These are phyloP conservation scores for Penicillium daleae DNA, from an alignment of 495 filamentous ascomycete genomes.

Conservation along the genomic window DNA sequence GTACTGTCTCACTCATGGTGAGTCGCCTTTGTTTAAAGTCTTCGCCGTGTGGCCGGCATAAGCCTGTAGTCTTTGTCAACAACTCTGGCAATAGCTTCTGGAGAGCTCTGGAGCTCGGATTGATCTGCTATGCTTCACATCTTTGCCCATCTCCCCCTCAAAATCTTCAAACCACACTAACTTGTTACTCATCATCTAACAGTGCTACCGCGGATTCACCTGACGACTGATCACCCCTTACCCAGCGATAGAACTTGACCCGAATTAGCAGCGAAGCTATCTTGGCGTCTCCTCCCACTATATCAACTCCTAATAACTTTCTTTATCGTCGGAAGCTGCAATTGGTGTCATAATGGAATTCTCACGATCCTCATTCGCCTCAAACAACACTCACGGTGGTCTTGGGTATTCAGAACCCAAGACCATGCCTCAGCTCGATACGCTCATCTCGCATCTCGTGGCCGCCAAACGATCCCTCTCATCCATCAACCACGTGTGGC, in stretches of 20 bases:
- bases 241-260: background rate
- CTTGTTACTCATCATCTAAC: background rate
- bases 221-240: background rate
- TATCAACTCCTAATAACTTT: background rate
- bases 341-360: background rate
- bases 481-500: slow-evolving; percentile 81
- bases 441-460: slow-evolving; percentile 79
- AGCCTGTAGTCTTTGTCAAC: background rate
- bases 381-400: background rate
- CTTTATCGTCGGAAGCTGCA: background rate
- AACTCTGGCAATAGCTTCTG: background rate
- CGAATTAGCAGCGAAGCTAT: background rate
- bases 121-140: background rate
- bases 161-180: background rate
- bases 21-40: background rate
- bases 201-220: background rate
- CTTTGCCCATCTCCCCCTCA: background rate
- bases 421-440: slow-evolving; percentile 56
- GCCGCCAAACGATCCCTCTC: slow-evolving; percentile 88
- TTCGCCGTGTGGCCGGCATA: background rate
- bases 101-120: background rate
- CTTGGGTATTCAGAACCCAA: background rate
- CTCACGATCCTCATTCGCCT: slow-evolving; percentile 1
- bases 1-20: background rate
- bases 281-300: background rate